These are phyloP conservation scores for Chenopodium berlandieri DNA, from an alignment of 148 eudicot genomes.

Conservation along the genomic window DNA sequence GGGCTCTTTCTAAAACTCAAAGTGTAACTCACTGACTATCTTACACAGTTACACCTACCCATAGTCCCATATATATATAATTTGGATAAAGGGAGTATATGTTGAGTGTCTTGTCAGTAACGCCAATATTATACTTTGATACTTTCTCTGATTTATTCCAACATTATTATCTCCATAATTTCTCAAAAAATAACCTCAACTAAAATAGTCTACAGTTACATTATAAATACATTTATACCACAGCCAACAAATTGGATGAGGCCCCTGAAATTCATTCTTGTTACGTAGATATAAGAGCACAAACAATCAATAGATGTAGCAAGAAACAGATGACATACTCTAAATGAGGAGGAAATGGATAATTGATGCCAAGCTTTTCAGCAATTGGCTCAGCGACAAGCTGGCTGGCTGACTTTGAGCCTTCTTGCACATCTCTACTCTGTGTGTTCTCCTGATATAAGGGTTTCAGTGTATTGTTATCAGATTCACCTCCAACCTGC, in stretches of 20 bases:
- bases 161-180: too few species aligned
- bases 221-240: background rate
- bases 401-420: conserved; percentile 31
- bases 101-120: too few species aligned
- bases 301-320: background rate
- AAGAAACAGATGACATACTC: conserved; percentile 46
- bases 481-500: conserved; percentile 36
- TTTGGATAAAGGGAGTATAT: too few species aligned
- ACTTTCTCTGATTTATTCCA: too few species aligned
- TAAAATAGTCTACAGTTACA: too few species aligned
- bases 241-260: background rate
- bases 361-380: conserved; percentile 79
- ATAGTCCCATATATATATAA: too few species aligned
- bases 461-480: conserved; percentile 27
- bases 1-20: too few species aligned
- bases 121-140: too few species aligned
- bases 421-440: conserved; percentile 31
- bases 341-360: conserved; percentile 85
- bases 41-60: too few species aligned
- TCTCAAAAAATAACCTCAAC: too few species aligned
- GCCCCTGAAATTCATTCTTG: background rate
- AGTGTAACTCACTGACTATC: too few species aligned
- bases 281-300: background rate
- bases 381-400: conserved; percentile 64
- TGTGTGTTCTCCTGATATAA: conserved; percentile 30